These are phyloP conservation scores for Rhodotorula taiwanensis DNA, from an alignment of 768 basidiomycete genomes.

Conservation along the genomic window DNA sequence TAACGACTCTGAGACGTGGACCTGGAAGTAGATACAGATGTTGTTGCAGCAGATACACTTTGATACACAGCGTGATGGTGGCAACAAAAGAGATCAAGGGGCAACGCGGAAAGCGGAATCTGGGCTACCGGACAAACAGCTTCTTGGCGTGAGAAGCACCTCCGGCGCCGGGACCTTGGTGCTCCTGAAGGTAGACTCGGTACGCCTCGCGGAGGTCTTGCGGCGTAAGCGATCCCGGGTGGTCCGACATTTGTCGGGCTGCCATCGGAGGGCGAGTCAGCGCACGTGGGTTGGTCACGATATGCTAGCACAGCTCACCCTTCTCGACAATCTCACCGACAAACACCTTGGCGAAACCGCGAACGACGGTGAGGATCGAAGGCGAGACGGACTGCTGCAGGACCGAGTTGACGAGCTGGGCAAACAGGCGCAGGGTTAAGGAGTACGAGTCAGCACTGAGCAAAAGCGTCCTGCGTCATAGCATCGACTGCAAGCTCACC, in stretches of 20 bases:
- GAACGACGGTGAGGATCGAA: constrained; percentile 75
- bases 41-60: too few relatives aligned
- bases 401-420: constrained; percentile 78
- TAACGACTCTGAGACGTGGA: too few relatives aligned
- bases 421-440: not conserved
- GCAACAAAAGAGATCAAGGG: not conserved
- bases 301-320: constrained; percentile 50
- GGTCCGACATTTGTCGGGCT: constrained; percentile 70
- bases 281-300: too few relatives aligned
- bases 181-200: constrained; percentile 58
- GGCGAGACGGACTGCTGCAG: constrained; percentile 74
- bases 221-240: constrained; percentile 72
- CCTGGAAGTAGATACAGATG: not conserved
- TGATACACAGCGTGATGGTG: too few relatives aligned
- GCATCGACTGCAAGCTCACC: constrained; percentile 46
- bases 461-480: not conserved
- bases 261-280: not conserved
- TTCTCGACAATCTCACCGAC: constrained; percentile 88
- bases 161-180: constrained; percentile 66
- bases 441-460: not conserved
- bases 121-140: constrained; percentile 59
- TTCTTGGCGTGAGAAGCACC: constrained; percentile 65
- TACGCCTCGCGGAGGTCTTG: constrained; percentile 88
- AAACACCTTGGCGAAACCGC: constrained; percentile 80
- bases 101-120: not conserved